Percentiles rank a stretch among this genome's conserved stretches.
Evolutionary conservation across 192 early-diverging fungal genomes (phyloP).

Genomic region (Mortierella hygrophila): DNA sequence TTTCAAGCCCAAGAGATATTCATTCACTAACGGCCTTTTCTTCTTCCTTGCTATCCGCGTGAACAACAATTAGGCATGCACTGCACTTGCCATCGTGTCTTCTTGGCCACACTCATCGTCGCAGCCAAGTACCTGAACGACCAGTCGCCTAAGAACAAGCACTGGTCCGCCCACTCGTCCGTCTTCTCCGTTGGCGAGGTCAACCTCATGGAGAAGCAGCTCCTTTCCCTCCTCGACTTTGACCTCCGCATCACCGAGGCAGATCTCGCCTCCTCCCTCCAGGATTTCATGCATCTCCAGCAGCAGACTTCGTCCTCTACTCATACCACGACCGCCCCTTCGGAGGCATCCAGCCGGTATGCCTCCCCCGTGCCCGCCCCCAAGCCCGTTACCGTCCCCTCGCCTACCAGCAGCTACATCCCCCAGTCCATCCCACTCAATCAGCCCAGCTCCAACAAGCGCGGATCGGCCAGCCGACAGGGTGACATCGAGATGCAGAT

Average conservation of each 20-base stretch:
- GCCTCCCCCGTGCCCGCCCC: not conserved
- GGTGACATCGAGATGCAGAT: constrained; percentile 17
- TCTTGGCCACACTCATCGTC: constrained; percentile 80
- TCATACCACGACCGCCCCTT: not conserved
- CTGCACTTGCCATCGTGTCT: constrained; percentile 85
- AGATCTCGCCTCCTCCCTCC: constrained; percentile 50
- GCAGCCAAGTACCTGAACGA: constrained; percentile 84
- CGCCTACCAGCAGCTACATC: constrained; percentile 32
- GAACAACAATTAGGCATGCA: constrained; percentile 69
- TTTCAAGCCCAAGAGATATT: not conserved
- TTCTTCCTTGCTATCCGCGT: too few species aligned
- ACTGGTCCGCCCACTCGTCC: constrained; percentile 80
- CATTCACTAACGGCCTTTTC: not conserved
- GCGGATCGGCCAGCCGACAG: constrained; percentile 22
- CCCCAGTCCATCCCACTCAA: constrained; percentile 15
- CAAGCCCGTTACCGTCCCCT: constrained; percentile 23
- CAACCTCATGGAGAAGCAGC: constrained; percentile 86
- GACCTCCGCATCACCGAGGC: constrained; percentile 59
- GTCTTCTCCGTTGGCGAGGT: constrained; percentile 82
- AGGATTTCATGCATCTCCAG: constrained; percentile 35
- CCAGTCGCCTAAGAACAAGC: constrained; percentile 85
- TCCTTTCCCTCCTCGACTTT: constrained; percentile 74
- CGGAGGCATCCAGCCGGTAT: constrained; percentile 18
- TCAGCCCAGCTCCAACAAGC: constrained; percentile 44
- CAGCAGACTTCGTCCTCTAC: not conserved